These are phyloP conservation scores for Suillus discolor DNA, from an alignment of 768 basidiomycete species.

Conservation along the genomic window DNA sequence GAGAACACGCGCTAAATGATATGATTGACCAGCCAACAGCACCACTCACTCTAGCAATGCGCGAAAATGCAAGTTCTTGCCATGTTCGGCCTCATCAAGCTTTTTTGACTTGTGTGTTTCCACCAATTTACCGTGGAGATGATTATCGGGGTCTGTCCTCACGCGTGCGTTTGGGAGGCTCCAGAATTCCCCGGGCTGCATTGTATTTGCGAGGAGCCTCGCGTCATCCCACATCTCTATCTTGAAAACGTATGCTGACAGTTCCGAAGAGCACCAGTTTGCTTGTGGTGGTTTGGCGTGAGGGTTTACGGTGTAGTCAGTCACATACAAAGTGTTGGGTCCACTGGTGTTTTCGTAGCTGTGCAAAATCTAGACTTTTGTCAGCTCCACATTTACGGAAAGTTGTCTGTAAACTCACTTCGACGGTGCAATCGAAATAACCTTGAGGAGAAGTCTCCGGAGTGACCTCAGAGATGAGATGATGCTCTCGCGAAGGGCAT, in stretches of 20 bases:
- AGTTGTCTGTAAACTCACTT: conserved; percentile 41
- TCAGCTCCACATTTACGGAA: background rate
- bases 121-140: conserved; percentile 56
- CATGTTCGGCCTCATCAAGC: conserved; percentile 44
- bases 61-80: conserved; percentile 40
- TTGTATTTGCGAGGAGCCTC: conserved; percentile 38
- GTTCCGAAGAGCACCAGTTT: conserved; percentile 48
- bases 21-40: conserved; percentile 1
- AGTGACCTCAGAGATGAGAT: conserved; percentile 51
- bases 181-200: conserved; percentile 55
- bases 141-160: conserved; percentile 38
- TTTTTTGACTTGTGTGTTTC: conserved; percentile 44
- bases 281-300: conserved; percentile 35
- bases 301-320: conserved; percentile 61
- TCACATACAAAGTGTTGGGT: conserved; percentile 57
- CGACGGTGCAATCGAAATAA: conserved; percentile 65
- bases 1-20: conserved; percentile 7
- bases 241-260: conserved; percentile 49
- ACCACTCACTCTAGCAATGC: conserved; percentile 53
- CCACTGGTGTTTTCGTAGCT: conserved; percentile 40
- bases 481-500: conserved; percentile 38
- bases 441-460: conserved; percentile 46
- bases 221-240: conserved; percentile 65
- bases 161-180: conserved; percentile 55
- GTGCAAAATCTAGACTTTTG: conserved; percentile 47